Conservation (phyloP, 257 asterid species). For the Nicotiana obtusifolia region DNA sequence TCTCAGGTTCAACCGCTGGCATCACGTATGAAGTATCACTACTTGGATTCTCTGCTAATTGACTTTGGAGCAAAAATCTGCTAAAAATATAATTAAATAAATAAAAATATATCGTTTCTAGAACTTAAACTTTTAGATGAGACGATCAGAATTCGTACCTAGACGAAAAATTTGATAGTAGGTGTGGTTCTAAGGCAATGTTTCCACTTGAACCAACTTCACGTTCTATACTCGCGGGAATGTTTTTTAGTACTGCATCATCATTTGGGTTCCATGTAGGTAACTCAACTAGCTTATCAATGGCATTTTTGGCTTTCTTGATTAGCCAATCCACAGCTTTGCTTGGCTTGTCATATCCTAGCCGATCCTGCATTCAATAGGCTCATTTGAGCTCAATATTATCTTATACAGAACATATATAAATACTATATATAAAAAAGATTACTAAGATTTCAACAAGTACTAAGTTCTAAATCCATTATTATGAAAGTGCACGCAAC, state of each 20-base stretch:
- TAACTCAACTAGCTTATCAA: constrained; percentile 80
- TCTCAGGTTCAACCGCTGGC: neutral
- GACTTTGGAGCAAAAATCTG: neutral
- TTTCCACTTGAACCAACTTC: constrained; percentile 16
- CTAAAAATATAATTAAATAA: neutral
- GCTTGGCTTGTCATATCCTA: constrained; percentile 95
- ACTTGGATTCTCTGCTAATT: neutral
- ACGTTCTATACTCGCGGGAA: constrained; percentile 4
- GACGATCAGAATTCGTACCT: neutral
- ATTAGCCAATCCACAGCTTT: constrained; percentile 96
- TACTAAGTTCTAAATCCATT: neutral
- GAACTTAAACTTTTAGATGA: neutral
- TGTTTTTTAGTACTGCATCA: constrained; percentile 18
- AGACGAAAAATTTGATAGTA: constrained; percentile 57
- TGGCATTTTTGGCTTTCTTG: constrained; percentile 72
- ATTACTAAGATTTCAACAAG: too few relatives aligned
- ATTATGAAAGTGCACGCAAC: too few relatives aligned
- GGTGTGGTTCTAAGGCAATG: constrained; percentile 51
- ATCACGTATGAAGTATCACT: neutral
- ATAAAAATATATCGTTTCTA: neutral
- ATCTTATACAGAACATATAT: too few relatives aligned
- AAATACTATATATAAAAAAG: too few relatives aligned
- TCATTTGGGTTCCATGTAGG: constrained; percentile 83
- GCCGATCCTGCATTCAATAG: constrained; percentile 43
- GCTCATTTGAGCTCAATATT: too few relatives aligned